Evolutionary conservation across 768 basidiomycete genomes (phyloP), one percentile per base, ranked within the genome.

Genomic region (Hysterangium stoloniferum): DNA sequence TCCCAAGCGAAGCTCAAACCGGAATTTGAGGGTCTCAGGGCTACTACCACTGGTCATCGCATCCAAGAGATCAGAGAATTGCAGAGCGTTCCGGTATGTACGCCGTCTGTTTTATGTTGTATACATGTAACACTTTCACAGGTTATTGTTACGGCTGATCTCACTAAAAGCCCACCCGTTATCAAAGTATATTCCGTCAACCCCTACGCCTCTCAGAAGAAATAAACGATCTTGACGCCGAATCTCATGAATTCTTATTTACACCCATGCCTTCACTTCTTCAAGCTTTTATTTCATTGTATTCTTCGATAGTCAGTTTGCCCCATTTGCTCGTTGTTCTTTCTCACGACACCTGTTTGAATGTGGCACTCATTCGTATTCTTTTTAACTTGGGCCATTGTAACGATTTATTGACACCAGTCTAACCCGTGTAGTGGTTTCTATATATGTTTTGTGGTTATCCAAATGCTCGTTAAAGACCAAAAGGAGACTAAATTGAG

Each of bases 151-250:
- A 94, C 92, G 35, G 91, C 91, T 28, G 93, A 97, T 65, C 69
- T 95, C 58, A 91, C 90, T 55, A 96, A 95, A 79, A 91, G 87
- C 58, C 93, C 93, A 34, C 93, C 93, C 4, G 89, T 97, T 61
- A 86, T 98, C 75, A 94, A 96, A 68, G 92, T 98, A 52, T 93
- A 93, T 74, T 92, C 90, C 60, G 87, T 92, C 61, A 93, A 93
- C 63, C 92, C 92, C 6, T 94, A 88, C 65, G 83, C 88, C 35
- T 75, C 76, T 54, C 67, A 70, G 56, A 77, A 76, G 66, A 72
- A 72, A 64, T 71, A 67, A 58, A 48, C 38, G 20, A 37, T 38
- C 24, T 38, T 38, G 19, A 24, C 17, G 37, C 41, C 20, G 6
- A 42, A 27, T 27, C 22, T 42, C 24, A 42, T 27, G 41, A 42